A percentile compares a stretch with the other conserved stretches of the same genome.
Evolutionary conservation across 345 rosid species (phyloP).

Genomic region (Microcos paniculata): DNA sequence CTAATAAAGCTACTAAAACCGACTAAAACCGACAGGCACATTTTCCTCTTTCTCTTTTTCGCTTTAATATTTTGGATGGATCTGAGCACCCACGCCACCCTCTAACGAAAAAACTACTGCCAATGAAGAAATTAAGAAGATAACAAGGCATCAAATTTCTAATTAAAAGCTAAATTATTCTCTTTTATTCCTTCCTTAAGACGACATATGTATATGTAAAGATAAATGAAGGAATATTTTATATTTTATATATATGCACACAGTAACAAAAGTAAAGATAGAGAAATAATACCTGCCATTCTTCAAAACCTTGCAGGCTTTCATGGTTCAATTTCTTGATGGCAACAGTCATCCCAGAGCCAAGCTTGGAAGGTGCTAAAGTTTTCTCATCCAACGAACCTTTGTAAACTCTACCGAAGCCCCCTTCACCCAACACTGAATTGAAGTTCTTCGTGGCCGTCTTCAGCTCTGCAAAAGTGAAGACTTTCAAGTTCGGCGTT

Average conservation of each 20-base stretch:
- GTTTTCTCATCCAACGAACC: constrained; percentile 78
- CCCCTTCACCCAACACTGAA: constrained; percentile 74
- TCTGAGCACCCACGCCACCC: too few relatives aligned
- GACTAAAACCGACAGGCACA: too few relatives aligned
- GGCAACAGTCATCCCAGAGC: constrained; percentile 66
- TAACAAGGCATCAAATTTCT: too few relatives aligned
- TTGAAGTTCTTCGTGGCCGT: constrained; percentile 67
- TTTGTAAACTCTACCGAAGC: constrained; percentile 78
- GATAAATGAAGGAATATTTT: too few relatives aligned
- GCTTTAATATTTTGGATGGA: not conserved
- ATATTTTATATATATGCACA: too few relatives aligned
- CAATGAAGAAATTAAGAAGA: too few relatives aligned
- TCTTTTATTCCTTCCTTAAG: too few relatives aligned
- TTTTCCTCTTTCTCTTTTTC: not conserved
- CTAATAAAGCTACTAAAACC: not conserved
- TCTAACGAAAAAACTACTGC: too few relatives aligned
- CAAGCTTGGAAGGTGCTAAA: constrained; percentile 54
- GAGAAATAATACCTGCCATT: constrained; percentile 64
- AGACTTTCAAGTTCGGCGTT: constrained; percentile 48
- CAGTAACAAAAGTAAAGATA: constrained; percentile 7
- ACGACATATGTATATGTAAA: too few relatives aligned
- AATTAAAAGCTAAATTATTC: not conserved
- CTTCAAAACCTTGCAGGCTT: constrained; percentile 67
- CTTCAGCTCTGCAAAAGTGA: constrained; percentile 58
- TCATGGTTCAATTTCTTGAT: constrained; percentile 71